Evolutionary conservation across 2,329 filamentous ascomycete genomes (phyloP).

Genomic region (Xylaria sp.): DNA sequence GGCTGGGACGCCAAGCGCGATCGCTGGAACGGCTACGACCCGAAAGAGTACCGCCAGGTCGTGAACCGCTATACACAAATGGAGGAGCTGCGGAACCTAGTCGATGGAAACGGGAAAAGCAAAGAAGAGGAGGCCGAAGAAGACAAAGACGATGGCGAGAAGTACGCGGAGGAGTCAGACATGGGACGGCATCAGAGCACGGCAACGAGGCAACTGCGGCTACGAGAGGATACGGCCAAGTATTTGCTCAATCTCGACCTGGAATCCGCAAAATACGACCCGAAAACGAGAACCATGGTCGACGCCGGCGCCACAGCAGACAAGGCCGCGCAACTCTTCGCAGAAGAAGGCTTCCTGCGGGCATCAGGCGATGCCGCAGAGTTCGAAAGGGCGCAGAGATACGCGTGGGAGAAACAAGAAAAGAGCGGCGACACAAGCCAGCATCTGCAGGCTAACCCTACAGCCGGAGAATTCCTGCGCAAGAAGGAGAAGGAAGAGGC

Average conservation of each 20-base stretch:
- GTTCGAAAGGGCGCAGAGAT: slow-evolving; percentile 87
- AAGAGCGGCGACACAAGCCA: slow-evolving; percentile 79
- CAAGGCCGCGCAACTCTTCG: slow-evolving; percentile 82
- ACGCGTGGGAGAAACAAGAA: slow-evolving; percentile 97
- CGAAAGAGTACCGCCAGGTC: slow-evolving; percentile 85
- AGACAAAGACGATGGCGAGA: slow-evolving; percentile 70
- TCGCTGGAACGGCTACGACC: slow-evolving; percentile 97
- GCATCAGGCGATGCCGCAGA: slow-evolving; percentile 91
- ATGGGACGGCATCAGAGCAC: slow-evolving; percentile 96
- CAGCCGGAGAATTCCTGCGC: slow-evolving; percentile 84
- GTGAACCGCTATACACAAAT: slow-evolving; percentile 89
- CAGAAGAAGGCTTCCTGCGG: slow-evolving; percentile 91
- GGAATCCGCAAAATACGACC: slow-evolving; percentile 97
- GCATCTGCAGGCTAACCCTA: slow-evolving; percentile 96
- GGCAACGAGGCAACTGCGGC: slow-evolving; percentile 86
- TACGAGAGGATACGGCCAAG: slow-evolving; percentile 97
- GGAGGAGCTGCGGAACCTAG: slow-evolving; percentile 74
- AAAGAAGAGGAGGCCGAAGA: slow-evolving; percentile 60
- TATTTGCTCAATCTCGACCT: slow-evolving; percentile 95
- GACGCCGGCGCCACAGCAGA: slow-evolving; percentile 84
- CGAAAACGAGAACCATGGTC: slow-evolving; percentile 92
- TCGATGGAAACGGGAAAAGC: slow-evolving; percentile 52
- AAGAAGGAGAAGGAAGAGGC: slow-evolving; percentile 82
- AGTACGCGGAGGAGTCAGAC: slow-evolving; percentile 94
- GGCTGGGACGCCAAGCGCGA: slow-evolving; percentile 98